Evolutionary conservation across 164 flowering plant species (phyloP).

Genomic region (Magnolia changhungtana): DNA sequence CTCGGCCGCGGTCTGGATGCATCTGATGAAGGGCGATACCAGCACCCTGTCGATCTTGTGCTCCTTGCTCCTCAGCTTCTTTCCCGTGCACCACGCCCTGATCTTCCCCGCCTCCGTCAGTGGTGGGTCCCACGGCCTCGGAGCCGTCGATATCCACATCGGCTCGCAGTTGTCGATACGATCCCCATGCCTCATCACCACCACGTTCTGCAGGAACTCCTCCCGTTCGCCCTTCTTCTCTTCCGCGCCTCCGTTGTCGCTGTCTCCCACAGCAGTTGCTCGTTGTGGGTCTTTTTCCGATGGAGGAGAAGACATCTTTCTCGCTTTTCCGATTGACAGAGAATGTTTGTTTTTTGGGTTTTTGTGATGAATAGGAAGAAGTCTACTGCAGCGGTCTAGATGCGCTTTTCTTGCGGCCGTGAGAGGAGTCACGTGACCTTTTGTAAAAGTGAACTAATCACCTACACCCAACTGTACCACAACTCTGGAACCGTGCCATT

Average conservation of each 20-base stretch:
- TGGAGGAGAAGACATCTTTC: background rate
- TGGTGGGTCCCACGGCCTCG: conserved; percentile 82
- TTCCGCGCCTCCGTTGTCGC: background rate
- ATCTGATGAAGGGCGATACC: conserved; percentile 79
- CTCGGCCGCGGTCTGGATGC: conserved; percentile 73
- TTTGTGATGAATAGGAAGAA: background rate
- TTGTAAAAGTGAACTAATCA: background rate
- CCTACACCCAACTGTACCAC: background rate
- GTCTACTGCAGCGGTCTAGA: background rate
- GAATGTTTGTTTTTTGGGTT: background rate
- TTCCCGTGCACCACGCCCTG: conserved; percentile 59
- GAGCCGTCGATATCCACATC: conserved; percentile 52
- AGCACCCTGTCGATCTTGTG: conserved; percentile 64
- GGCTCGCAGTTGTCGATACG: conserved; percentile 69
- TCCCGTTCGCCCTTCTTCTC: background rate
- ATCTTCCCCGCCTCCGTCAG: conserved; percentile 41
- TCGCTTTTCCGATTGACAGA: background rate
- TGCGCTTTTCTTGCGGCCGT: background rate
- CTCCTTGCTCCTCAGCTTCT: conserved; percentile 33
- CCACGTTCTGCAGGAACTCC: conserved; percentile 45
- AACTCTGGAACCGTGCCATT: too few species aligned
- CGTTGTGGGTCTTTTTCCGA: too few species aligned
- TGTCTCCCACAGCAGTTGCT: background rate
- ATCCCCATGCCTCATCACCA: conserved; percentile 93
- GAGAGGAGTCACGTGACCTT: too few species aligned